Conservation (phyloP, 768 basidiomycete genomes). For the Suillus ampliporus region DNA sequence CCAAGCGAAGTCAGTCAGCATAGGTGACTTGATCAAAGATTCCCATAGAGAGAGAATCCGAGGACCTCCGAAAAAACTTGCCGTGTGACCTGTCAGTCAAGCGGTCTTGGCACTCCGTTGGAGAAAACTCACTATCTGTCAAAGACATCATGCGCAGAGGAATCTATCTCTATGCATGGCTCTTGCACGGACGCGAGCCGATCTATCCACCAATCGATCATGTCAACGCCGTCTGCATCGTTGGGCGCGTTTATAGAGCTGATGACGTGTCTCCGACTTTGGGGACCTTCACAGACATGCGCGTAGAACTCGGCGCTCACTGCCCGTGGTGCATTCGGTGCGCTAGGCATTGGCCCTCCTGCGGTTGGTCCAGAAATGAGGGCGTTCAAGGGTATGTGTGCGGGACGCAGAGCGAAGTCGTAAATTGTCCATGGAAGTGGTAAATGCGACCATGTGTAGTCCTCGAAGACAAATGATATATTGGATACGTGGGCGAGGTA, state of each 20-base stretch:
- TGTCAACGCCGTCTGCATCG: conserved; percentile 44
- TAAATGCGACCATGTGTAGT: conserved; percentile 63
- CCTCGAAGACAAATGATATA: conserved; percentile 65
- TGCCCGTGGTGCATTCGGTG: conserved; percentile 37
- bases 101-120: neutral
- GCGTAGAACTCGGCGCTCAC: conserved; percentile 58
- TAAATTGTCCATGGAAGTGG: conserved; percentile 61
- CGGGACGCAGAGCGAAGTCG: conserved; percentile 56
- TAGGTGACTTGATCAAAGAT: conserved; percentile 50
- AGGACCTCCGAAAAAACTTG: conserved; percentile 52
- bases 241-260: conserved; percentile 42
- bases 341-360: conserved; percentile 46
- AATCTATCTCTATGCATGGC: conserved; percentile 52
- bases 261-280: conserved; percentile 37
- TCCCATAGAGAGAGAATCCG: conserved; percentile 50
- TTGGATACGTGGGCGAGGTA: conserved; percentile 56
- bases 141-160: conserved; percentile 47
- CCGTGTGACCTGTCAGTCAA: neutral
- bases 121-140: conserved; percentile 50
- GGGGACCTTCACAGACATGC: conserved; percentile 46
- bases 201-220: conserved; percentile 57
- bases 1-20: conserved; percentile 57
- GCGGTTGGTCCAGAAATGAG: conserved; percentile 62
- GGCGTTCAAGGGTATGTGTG: conserved; percentile 61
- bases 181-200: conserved; percentile 42